phyloP scores from a whole-genome alignment of 768 basidiomycete species.

The Leucocoprinus sp. region DNA sequence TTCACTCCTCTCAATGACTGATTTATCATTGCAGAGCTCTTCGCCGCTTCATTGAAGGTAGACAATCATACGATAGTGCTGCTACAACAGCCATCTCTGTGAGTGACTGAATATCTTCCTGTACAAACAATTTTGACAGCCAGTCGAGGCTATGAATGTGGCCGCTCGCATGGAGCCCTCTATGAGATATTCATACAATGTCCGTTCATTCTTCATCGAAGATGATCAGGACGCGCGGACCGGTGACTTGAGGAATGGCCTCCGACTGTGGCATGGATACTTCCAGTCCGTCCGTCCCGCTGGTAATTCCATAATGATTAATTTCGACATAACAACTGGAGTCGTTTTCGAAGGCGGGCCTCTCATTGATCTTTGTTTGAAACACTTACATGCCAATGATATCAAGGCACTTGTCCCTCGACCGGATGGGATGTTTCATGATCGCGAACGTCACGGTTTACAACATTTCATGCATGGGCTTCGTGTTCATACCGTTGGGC shows the following conservation, averaged over 20 bases:
- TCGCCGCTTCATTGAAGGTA: slow-evolving; percentile 49
- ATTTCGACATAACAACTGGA: slow-evolving; percentile 73
- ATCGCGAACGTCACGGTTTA: slow-evolving; percentile 29
- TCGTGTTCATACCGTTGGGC: slow-evolving; percentile 12
- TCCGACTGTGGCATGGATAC: slow-evolving; percentile 71
- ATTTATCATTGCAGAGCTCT: slow-evolving; percentile 37
- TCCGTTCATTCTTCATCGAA: slow-evolving; percentile 69
- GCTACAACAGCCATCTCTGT: slow-evolving; percentile 60
- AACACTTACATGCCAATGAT: slow-evolving; percentile 2
- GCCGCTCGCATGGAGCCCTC: slow-evolving; percentile 71
- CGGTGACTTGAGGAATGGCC: slow-evolving; percentile 43
- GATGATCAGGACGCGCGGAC: slow-evolving; percentile 28
- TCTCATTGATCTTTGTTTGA: slow-evolving; percentile 46
- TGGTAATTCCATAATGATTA: slow-evolving; percentile 55
- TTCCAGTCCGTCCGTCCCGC: slow-evolving; percentile 75
- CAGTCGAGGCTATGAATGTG: slow-evolving; percentile 60
- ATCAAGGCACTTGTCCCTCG: slow-evolving; percentile 20
- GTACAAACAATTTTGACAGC: background rate
- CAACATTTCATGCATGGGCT: slow-evolving; percentile 29
- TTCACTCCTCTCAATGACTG: background rate
- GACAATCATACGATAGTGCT: slow-evolving; percentile 55
- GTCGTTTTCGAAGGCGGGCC: slow-evolving; percentile 65
- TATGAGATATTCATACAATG: slow-evolving; percentile 61
- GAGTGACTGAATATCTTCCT: slow-evolving; percentile 11
- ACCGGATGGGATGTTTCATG: slow-evolving; percentile 40